Evolutionary conservation across 2,329 filamentous ascomycete species (phyloP), one percentile per base, ranked within the genome.

Genomic region (Penicillium crustosum): DNA sequence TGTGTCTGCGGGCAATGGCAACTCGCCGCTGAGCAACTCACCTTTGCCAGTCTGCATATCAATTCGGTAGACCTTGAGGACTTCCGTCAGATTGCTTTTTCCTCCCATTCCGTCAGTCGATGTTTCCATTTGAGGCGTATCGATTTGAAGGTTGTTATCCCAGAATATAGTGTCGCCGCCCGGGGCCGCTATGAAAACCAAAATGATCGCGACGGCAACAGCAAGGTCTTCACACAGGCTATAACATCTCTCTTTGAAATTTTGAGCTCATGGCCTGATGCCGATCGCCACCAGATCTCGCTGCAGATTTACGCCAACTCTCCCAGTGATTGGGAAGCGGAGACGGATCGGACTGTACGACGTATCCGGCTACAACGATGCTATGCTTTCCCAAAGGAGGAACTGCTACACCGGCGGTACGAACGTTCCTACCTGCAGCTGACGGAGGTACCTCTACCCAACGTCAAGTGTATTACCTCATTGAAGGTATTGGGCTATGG

Each of bases 1-100:
- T 21, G 33, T 21, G 51, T 53, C 25, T 53, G 51, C 12, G 33
- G 25, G 17, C 8, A 45, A n/a, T 53, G 51, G 51, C 51, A 53
- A 27, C 8, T 35, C 5, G 45, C 45, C 7, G 53, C 27, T 1
- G 43, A 55, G 29, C 43, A 12, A 25, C 6, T 27, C 12, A 43
- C 29, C 7, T 55, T 55, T 9, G 17, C 38, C 23, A n/a, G 23
- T 9, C 10, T 50, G 5, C 29, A 35, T 23, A 13, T 51, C 21
- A 19, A 51, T 15, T 44, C 21, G 7, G 21, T 15, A 6, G 36
- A 23, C 8, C 21, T 51, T 9, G n/a, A 45, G 17, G 31, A 29
- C 5, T 36, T 56, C 8, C 17, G n/a, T 17, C 39, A 13, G 3
- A 52, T 51, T 15, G 12, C 35, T 21, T 2, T 15, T 10, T 17